Base-by-base conservation (phyloP, 768 basidiomycete species). In the Mycena rosella region DNA sequence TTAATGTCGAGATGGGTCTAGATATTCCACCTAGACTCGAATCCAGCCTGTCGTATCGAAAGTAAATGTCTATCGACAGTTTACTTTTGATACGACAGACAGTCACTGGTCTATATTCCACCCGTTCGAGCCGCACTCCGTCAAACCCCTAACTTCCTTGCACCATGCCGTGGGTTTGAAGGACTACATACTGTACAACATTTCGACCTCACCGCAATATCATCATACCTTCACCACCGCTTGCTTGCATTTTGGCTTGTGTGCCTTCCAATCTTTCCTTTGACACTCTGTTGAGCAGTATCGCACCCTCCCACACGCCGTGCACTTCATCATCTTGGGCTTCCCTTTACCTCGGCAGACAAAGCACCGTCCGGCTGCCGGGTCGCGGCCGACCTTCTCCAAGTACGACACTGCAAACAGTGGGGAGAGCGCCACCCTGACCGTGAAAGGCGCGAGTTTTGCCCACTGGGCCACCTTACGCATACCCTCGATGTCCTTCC, bases 341-440 rank as follows among this genome's bases (percentile, higher is more conserved):
- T 80, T 77, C 13, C 81, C 79, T 22, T 59, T 70, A 14, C 75
- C 70, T 44, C 74, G 67, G 54, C 78, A 83, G 2, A 77, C 69
- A 17, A 44, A 69, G 56, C 82, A 82, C 65, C 72, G 74, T 34
- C 66, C 70, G 17, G 61, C 62, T 0, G 64, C 53, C 8, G 71
- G 69, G 30, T 74, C 74, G 7, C 67, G 47, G 10, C 66, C 77
- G 22, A 83, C 71, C 20, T 68, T 70, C 66, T 86, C 84, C 69
- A 86, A 58, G 66, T 84, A 86, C 18, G 84, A 78, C 8, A 84
- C 79, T 1, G 80, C 78, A 47, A 85, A 86, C 26, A 86, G 74
- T 0, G 87, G 89, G 2, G 83, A 79, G 42, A 91, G 75, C 0
- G 86, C 89, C 6, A 82, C 75, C 11, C 88, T 78, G 1, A 86